Percentiles rank a stretch among this genome's conserved stretches.
Evolutionary conservation across 2,329 filamentous ascomycete genomes (phyloP).

Genomic region (Coniochaeta sp.): DNA sequence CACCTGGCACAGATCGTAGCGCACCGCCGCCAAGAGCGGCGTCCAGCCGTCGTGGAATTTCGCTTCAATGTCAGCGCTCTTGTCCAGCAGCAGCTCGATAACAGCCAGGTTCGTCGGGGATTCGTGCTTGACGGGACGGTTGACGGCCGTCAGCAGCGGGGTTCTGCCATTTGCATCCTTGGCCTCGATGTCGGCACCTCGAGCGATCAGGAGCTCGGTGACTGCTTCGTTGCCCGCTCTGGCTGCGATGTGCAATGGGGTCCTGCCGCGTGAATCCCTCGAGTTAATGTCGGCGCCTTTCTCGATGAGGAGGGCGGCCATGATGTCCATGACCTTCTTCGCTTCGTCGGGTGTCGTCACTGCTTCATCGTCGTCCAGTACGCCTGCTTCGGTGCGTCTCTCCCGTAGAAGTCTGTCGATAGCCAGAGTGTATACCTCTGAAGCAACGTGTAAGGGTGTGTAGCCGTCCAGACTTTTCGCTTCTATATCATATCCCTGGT

Average conservation of each 20-base stretch:
- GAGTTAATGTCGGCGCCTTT: background rate
- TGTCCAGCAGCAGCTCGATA: background rate
- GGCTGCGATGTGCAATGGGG: conserved; percentile 3
- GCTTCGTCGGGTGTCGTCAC: background rate
- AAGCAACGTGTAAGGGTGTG: background rate
- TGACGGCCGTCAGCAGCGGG: background rate
- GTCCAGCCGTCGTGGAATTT: background rate
- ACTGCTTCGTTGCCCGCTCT: background rate
- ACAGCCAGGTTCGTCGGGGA: background rate
- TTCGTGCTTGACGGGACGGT: background rate
- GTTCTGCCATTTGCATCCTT: background rate
- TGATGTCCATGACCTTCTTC: background rate
- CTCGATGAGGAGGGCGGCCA: background rate
- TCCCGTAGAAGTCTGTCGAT: background rate
- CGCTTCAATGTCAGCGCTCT: background rate
- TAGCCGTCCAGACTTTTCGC: background rate
- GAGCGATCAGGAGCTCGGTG: background rate
- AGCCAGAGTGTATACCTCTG: background rate
- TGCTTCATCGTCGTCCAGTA: background rate
- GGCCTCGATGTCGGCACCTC: background rate
- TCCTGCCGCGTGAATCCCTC: background rate
- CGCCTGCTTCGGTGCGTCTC: background rate
- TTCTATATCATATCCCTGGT: background rate
- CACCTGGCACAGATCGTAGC: background rate
- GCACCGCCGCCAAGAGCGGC: background rate